phyloP scores from a whole-genome alignment of 305 asterid genomes.

The Solanum hybrid region DNA sequence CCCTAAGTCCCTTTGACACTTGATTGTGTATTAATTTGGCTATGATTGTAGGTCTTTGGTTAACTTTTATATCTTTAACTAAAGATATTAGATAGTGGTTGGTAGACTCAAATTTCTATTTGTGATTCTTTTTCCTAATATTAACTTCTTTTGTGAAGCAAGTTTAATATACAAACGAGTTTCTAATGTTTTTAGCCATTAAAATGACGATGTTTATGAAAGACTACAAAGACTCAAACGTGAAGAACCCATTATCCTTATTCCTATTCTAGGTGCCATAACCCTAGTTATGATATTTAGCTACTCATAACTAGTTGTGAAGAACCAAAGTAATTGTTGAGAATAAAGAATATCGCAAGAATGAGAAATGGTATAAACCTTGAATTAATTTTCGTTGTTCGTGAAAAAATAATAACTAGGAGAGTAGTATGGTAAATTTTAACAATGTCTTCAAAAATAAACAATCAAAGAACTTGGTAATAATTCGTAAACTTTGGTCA shows the following conservation, averaged over 20 bases:
- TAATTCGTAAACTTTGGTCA: background rate
- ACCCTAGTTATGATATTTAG: background rate
- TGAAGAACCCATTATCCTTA: background rate
- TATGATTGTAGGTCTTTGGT: background rate
- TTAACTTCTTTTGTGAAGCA: background rate
- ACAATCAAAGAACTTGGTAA: background rate
- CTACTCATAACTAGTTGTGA: background rate
- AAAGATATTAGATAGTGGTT: background rate
- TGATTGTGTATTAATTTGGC: background rate
- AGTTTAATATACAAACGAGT: background rate
- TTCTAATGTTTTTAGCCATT: background rate
- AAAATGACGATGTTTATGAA: background rate
- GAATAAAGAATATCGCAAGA: background rate
- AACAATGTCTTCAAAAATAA: background rate
- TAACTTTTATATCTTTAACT: background rate
- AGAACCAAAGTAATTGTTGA: background rate
- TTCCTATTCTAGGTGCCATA: background rate
- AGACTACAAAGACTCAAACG: background rate
- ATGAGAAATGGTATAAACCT: background rate
- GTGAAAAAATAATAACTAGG: background rate
- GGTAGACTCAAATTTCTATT: background rate
- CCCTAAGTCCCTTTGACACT: background rate
- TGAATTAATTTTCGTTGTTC: background rate
- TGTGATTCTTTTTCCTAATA: background rate
- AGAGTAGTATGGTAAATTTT: background rate